Evolutionary conservation across 805 yeast species (phyloP).

Genomic region (Helenozyma baotianmanensis): DNA sequence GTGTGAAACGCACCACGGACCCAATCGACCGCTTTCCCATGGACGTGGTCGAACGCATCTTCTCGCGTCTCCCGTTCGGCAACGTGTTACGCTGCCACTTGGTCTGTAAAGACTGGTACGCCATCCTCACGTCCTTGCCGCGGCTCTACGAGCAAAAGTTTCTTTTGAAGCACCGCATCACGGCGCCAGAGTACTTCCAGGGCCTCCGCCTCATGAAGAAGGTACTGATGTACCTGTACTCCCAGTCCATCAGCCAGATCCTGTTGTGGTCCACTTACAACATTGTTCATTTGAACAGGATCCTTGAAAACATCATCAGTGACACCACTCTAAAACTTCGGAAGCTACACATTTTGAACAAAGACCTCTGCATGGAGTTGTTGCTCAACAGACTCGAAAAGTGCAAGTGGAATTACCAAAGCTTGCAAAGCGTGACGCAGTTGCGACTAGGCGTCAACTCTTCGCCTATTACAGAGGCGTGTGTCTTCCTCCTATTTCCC

Average conservation of each 20-base stretch:
- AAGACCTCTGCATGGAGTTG: conserved; percentile 21
- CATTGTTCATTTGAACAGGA: conserved; percentile 20
- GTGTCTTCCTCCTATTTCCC: conserved; percentile 22
- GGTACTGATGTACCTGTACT: conserved; percentile 15
- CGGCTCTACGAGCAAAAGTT: conserved; percentile 20
- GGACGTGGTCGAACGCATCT: conserved; percentile 28
- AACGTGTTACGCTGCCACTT: conserved; percentile 24
- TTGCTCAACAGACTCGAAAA: conserved; percentile 22
- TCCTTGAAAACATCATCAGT: conserved; percentile 23
- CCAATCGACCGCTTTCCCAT: conserved; percentile 25
- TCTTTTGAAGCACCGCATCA: conserved; percentile 22
- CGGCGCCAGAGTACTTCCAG: conserved; percentile 23
- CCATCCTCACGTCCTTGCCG: conserved; percentile 22
- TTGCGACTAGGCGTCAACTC: conserved; percentile 28
- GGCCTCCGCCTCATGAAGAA: conserved; percentile 27
- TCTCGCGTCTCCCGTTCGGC: conserved; percentile 18
- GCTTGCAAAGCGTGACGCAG: conserved; percentile 16
- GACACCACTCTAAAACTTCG: conserved; percentile 19
- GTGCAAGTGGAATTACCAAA: conserved; percentile 22
- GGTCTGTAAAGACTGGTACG: conserved; percentile 34
- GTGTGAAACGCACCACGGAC: conserved; percentile 14
- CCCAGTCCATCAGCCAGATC: conserved; percentile 17
- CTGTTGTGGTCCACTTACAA: conserved; percentile 20
- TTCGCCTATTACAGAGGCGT: conserved; percentile 5
- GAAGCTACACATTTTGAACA: conserved; percentile 27